Evolutionary conservation across 179 eudicot species (phyloP).

Genomic region (Actinidia arguta): DNA sequence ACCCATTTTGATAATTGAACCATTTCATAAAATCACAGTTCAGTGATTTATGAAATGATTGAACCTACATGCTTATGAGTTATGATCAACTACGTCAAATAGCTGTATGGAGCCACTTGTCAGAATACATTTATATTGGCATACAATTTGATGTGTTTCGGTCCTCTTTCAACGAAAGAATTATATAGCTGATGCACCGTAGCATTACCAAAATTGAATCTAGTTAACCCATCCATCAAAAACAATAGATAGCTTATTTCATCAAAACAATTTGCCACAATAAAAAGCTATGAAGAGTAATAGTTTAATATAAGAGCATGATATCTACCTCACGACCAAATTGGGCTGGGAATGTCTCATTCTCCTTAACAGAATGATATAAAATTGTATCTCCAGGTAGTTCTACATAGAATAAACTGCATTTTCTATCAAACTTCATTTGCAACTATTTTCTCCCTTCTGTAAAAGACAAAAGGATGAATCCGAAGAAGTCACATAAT

Average conservation of each 20-base stretch:
- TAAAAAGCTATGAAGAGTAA: neutral
- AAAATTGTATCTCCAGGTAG: conserved; percentile 81
- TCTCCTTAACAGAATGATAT: conserved; percentile 73
- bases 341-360: conserved; percentile 83
- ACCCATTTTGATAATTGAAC: neutral
- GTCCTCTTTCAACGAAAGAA: neutral
- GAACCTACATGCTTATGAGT: neutral
- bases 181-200: conserved; percentile 10
- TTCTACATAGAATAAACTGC: conserved; percentile 87
- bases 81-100: too few species aligned
- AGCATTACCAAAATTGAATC: neutral
- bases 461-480: conserved; percentile 20
- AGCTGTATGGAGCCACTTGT: neutral
- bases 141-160: neutral
- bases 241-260: neutral
- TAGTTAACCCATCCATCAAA: neutral
- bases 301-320: conserved; percentile 3
- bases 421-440: conserved; percentile 54
- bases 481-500: neutral
- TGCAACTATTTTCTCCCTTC: conserved; percentile 61
- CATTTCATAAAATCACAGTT: neutral
- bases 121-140: neutral
- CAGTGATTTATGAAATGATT: neutral
- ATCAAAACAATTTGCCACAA: neutral
- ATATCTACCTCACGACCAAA: conserved; percentile 94